Conservation (phyloP, 2,329 filamentous ascomycete genomes). For the Graphiopsis chlorocephala region DNA sequence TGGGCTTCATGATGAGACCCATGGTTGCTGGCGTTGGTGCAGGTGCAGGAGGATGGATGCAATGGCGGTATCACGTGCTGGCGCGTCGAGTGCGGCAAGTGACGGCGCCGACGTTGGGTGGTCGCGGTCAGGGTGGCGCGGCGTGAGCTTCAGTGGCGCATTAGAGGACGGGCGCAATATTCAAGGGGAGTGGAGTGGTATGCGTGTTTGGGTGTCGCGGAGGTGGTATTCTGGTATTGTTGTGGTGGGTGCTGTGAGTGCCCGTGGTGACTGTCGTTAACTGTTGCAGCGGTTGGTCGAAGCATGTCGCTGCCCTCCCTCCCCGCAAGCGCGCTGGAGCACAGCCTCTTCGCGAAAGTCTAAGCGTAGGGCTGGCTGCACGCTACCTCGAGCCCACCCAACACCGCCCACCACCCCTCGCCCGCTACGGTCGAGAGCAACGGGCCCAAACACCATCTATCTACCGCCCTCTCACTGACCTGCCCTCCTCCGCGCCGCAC, state of each 20-base stretch:
- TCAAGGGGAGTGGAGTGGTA: background rate
- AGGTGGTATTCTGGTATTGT: background rate
- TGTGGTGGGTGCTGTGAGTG: background rate
- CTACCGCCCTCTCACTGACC: background rate
- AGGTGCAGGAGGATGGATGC: background rate
- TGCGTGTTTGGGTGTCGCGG: background rate
- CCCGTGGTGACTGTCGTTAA: background rate
- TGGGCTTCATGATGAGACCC: slow-evolving; percentile 36
- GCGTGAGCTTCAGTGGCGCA: background rate
- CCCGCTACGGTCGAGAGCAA: background rate
- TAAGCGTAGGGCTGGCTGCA: slow-evolving; percentile 4
- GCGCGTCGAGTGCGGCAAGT: background rate
- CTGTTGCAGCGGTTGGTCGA: background rate
- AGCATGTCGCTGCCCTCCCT: background rate
- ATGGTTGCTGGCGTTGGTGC: slow-evolving; percentile 19
- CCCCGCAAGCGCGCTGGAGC: slow-evolving; percentile 1
- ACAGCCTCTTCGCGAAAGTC: background rate
- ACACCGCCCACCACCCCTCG: background rate
- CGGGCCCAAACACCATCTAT: background rate
- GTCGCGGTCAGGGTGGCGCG: background rate
- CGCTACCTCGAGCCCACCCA: background rate
- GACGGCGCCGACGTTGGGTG: background rate
- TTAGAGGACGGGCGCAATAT: background rate
- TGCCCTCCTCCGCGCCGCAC: background rate
- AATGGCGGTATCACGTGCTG: background rate